Evolutionary conservation across 2,329 filamentous ascomycete species (phyloP).

Genomic region (Myotisia sp.): DNA sequence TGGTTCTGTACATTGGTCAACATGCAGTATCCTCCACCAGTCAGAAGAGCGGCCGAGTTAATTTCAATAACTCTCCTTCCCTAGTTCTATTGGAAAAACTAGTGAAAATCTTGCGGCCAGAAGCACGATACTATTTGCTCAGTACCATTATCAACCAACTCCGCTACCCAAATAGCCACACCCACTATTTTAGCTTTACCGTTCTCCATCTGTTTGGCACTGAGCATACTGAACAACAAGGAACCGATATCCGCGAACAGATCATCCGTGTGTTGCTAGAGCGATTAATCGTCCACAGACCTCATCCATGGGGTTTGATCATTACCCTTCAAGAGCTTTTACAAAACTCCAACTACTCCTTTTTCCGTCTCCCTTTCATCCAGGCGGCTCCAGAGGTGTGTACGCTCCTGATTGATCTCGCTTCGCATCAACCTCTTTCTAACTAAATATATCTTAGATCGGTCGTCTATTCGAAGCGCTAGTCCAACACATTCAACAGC

Average conservation of each 20-base stretch:
- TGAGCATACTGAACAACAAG: slow-evolving; percentile 54
- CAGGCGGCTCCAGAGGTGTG: slow-evolving; percentile 74
- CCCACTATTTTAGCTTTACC: slow-evolving; percentile 80
- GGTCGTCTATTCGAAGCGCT: slow-evolving; percentile 33
- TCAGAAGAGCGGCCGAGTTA: slow-evolving; percentile 43
- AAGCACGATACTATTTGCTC: slow-evolving; percentile 72
- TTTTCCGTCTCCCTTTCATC: slow-evolving; percentile 87
- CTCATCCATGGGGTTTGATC: slow-evolving; percentile 90
- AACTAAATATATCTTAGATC: slow-evolving; percentile 20
- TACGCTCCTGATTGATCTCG: neutral
- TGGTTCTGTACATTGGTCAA: slow-evolving; percentile 70
- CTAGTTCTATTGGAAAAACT: slow-evolving; percentile 62
- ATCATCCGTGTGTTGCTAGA: slow-evolving; percentile 82
- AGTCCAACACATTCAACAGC: slow-evolving; percentile 33
- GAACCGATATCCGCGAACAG: slow-evolving; percentile 72
- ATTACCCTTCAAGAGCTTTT: slow-evolving; percentile 77
- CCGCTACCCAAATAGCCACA: slow-evolving; percentile 76
- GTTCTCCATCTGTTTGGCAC: slow-evolving; percentile 73
- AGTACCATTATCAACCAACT: slow-evolving; percentile 81
- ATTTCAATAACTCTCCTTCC: slow-evolving; percentile 55
- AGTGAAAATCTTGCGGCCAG: slow-evolving; percentile 57
- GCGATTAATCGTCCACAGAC: slow-evolving; percentile 73
- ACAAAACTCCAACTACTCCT: slow-evolving; percentile 79
- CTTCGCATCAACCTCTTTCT: neutral
- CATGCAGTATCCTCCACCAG: slow-evolving; percentile 49